A percentile compares a stretch with the other conserved stretches of the same genome.
phyloP scores from a whole-genome alignment of 768 basidiomycete species.

The Phylloporus sp. region DNA sequence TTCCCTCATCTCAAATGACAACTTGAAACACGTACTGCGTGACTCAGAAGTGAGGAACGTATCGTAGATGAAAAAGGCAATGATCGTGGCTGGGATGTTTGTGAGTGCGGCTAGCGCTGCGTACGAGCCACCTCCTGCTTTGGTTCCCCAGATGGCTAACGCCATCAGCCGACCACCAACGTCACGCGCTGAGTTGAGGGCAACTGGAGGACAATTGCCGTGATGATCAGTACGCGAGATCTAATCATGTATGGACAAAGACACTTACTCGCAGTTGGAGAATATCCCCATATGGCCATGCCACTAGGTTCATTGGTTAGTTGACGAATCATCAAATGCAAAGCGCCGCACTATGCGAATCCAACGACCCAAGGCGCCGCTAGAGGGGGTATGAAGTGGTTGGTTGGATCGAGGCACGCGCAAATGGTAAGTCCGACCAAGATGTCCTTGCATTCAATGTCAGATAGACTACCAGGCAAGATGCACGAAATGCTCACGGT shows the following conservation, averaged over 20 bases:
- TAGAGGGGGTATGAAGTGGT: constrained; percentile 51
- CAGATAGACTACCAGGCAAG: neutral
- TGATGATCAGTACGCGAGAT: neutral
- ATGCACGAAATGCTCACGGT: constrained; percentile 20
- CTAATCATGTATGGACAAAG: neutral
- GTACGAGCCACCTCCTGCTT: constrained; percentile 51
- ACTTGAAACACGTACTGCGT: constrained; percentile 42
- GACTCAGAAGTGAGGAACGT: constrained; percentile 55
- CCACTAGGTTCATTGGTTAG: constrained; percentile 35
- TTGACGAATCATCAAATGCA: neutral
- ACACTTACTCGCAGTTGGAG: constrained; percentile 42
- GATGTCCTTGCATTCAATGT: constrained; percentile 9
- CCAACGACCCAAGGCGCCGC: constrained; percentile 51
- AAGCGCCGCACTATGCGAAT: constrained; percentile 50
- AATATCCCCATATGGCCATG: constrained; percentile 58
- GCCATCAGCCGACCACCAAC: constrained; percentile 58
- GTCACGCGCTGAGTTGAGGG: constrained; percentile 67
- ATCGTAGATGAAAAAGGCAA: constrained; percentile 54
- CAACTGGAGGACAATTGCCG: constrained; percentile 34
- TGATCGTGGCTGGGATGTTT: constrained; percentile 60
- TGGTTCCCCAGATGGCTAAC: constrained; percentile 55
- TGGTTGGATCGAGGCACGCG: constrained; percentile 49
- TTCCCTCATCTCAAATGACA: neutral
- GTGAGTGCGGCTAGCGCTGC: constrained; percentile 61
- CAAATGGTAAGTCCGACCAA: constrained; percentile 21